Percentiles rank a stretch among this genome's conserved stretches.
Evolutionary conservation across 1,284 basidiomycete genomes (phyloP).

Genomic region (Tilletia indica): DNA sequence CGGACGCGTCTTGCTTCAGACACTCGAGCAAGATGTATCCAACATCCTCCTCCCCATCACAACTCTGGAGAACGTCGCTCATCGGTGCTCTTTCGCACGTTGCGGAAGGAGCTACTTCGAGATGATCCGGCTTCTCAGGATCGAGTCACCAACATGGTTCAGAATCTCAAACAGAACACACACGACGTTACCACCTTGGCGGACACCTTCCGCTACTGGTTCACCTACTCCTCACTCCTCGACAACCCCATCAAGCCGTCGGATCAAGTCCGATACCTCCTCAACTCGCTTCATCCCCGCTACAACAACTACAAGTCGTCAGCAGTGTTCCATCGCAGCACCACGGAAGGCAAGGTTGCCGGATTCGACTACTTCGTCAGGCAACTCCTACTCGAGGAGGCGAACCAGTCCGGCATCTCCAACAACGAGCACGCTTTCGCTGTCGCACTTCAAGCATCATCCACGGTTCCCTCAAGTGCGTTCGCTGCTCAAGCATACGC

Average conservation of each 20-base stretch:
- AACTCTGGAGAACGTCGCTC: not conserved
- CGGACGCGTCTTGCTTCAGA: not conserved
- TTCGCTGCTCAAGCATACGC: too few relatives aligned
- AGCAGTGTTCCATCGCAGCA: not conserved
- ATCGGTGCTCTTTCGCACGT: not conserved
- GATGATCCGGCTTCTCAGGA: not conserved
- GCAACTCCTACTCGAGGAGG: not conserved
- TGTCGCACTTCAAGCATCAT: not conserved
- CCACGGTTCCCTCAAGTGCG: too few relatives aligned
- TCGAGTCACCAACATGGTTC: not conserved
- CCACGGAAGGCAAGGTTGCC: not conserved
- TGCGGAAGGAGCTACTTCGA: not conserved
- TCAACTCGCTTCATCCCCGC: not conserved
- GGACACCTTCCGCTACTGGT: not conserved
- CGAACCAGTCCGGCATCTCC: not conserved
- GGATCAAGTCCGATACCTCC: not conserved
- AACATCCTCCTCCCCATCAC: not conserved
- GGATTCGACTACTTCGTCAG: not conserved
- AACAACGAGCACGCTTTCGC: not conserved
- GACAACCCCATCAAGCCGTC: not conserved
- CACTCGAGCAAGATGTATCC: not conserved
- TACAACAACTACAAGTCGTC: not conserved
- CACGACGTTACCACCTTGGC: not conserved
- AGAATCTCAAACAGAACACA: not conserved
- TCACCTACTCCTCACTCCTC: not conserved